Evolutionary conservation across 352 stramenopile genomes (phyloP), one percentile per base, ranked within the genome.

Genomic region (Phytophthora ohioensis): DNA sequence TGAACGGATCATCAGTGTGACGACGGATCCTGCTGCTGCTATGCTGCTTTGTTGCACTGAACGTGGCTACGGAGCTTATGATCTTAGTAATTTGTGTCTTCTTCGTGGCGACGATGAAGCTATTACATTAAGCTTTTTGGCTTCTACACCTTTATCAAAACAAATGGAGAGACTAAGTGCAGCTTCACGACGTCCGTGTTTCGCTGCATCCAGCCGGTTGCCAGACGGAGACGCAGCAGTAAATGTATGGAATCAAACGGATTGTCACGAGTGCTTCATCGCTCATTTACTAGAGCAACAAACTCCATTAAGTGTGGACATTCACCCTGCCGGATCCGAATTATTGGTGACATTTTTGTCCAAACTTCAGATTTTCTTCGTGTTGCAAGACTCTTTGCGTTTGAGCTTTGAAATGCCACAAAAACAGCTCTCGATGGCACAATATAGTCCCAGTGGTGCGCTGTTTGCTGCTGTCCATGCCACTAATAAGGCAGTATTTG

Each of bases 1-100:
- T 4, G 60, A 90, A 35, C 64, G 75, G 30, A 83, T 92, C 4
- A 48, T 80, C 15, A 65, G 64, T 2, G 56, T 94, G 13, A 75
- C 73, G 21, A 77, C 83, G 1, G 85, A 93, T 52, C 69, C 78
- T 5, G 75, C 80, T 3, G 84, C 78, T 1, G 75, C 80, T 2
- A 83, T 75, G 30, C 59, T 93, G 11, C 61, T 93, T 12, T 92
- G 82, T 46, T 88, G 78, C 31, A 94, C 87, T 3, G 82, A 90
- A 48, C 74, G 58, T 1, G 64, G 57, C 34, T 92, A 91, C 47
- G 87, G 87, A 36, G 68, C 79, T 9, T 94, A 91, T 63, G 87
- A 94, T 38, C 71, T 94, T 15, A 91, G 83, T 64, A 84, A 91
- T 35, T 67, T 93, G 32, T 90, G 81, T 61, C 71, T 93, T 5